These are phyloP conservation scores for Dothidotthia symphoricarpi DNA, from an alignment of 2,329 filamentous ascomycete species.

Conservation along the genomic window DNA sequence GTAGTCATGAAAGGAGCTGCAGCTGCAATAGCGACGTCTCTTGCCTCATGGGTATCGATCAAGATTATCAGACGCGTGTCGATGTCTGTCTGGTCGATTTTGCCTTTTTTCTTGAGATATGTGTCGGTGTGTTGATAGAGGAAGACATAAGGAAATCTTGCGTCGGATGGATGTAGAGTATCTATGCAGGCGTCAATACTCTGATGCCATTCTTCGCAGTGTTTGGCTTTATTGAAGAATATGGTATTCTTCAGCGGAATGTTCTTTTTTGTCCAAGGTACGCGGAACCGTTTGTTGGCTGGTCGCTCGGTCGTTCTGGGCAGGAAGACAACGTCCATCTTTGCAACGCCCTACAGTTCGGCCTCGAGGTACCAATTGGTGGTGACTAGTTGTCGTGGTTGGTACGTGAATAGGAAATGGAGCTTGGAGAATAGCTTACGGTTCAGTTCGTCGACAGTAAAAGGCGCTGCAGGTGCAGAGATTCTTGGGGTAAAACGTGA, in stretches of 20 bases:
- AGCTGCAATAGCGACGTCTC: slow-evolving; percentile 33
- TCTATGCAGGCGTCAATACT: slow-evolving; percentile 24
- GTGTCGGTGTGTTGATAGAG: slow-evolving; percentile 26
- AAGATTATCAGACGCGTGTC: slow-evolving; percentile 23
- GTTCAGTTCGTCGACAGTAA: too few species aligned
- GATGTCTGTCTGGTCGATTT: slow-evolving; percentile 21
- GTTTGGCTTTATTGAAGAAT: slow-evolving; percentile 26
- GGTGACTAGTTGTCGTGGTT: too few species aligned
- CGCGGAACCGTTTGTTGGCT: slow-evolving; percentile 8
- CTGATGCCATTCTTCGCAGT: slow-evolving; percentile 33
- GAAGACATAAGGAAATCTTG: slow-evolving; percentile 23
- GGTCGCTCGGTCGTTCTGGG: slow-evolving; percentile 6
- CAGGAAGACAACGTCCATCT: slow-evolving; percentile 4
- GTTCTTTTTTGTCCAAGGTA: slow-evolving; percentile 14
- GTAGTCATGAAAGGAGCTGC: slow-evolving; percentile 31
- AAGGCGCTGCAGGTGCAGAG: too few species aligned
- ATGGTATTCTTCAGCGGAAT: slow-evolving; percentile 11
- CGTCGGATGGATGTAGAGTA: slow-evolving; percentile 24
- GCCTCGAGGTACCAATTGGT: background rate
- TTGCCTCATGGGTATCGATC: slow-evolving; percentile 18
- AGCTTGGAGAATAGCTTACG: too few species aligned
- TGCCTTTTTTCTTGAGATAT: slow-evolving; percentile 36
- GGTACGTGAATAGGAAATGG: too few species aligned
- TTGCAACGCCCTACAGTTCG: too few species aligned
- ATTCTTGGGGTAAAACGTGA: too few species aligned